A percentile compares a stretch with the other conserved stretches of the same genome.
These are phyloP conservation scores for Hygrophoropsis aurantiaca DNA, from an alignment of 768 basidiomycete species.

Conservation along the genomic window DNA sequence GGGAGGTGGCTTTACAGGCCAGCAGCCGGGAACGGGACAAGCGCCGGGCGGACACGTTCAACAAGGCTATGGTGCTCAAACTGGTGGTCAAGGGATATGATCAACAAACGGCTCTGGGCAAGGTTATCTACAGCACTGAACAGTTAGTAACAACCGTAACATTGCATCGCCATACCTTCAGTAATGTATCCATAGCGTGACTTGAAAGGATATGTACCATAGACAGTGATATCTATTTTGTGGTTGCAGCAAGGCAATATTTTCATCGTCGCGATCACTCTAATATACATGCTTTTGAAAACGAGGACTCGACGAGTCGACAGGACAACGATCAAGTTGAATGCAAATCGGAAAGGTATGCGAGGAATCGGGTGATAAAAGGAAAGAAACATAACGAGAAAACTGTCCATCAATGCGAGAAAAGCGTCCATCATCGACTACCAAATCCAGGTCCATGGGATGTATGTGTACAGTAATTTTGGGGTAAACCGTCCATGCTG, in stretches of 20 bases:
- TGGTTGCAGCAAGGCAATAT: too few species aligned
- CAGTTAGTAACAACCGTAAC: too few species aligned
- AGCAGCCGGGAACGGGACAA: neutral
- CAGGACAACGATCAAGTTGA: neutral
- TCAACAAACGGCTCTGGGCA: too few species aligned
- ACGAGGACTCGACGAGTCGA: neutral
- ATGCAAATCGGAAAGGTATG: neutral
- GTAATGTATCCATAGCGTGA: too few species aligned
- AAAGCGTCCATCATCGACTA: constrained; percentile 29
- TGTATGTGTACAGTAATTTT: constrained; percentile 12
- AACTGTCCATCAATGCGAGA: constrained; percentile 20
- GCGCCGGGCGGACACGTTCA: neutral
- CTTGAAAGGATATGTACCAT: too few species aligned
- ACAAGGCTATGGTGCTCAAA: neutral
- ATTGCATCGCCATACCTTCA: too few species aligned
- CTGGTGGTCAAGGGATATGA: neutral
- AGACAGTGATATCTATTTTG: too few species aligned
- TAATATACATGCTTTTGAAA: neutral
- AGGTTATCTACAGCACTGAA: too few species aligned
- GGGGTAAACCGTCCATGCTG: constrained; percentile 12
- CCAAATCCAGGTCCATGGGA: constrained; percentile 19
- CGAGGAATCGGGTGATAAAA: constrained; percentile 1
- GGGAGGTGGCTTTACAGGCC: neutral
- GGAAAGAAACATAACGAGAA: neutral
- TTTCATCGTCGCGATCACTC: too few species aligned